Percentiles rank a stretch among this genome's conserved stretches.
These are phyloP conservation scores for Zygoascus hellenicus DNA, from an alignment of 1,139 yeast species.

Conservation along the genomic window DNA sequence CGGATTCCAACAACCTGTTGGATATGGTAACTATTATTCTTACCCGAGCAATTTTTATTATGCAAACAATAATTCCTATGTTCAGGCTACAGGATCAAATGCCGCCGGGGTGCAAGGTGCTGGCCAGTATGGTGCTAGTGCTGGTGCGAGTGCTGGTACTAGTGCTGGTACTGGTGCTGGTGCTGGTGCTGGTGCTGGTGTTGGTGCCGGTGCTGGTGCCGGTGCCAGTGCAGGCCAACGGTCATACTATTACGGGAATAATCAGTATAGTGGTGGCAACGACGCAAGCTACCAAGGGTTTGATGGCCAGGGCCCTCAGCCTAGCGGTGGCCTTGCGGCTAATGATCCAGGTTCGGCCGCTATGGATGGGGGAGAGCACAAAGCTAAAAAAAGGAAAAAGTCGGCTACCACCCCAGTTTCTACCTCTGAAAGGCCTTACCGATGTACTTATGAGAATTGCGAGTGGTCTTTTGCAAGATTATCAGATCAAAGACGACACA, in stretches of 20 bases:
- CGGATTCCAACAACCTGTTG: slow-evolving; percentile 2
- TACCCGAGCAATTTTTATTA: slow-evolving; percentile 6
- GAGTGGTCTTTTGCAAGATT: slow-evolving; percentile 63
- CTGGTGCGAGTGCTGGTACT: too few relatives aligned
- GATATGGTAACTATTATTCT: slow-evolving; percentile 2
- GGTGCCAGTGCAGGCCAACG: background rate
- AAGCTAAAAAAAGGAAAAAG: slow-evolving; percentile 11
- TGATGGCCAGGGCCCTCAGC: slow-evolving; percentile 3
- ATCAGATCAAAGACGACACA: slow-evolving; percentile 61
- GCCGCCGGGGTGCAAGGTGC: too few relatives aligned
- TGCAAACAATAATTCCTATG: too few relatives aligned
- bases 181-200: background rate
- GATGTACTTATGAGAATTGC: slow-evolving; percentile 52
- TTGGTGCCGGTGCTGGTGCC: too few relatives aligned
- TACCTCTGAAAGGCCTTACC: slow-evolving; percentile 39
- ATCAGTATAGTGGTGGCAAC: slow-evolving; percentile 9
- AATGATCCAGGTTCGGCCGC: slow-evolving; percentile 7
- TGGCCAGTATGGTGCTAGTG: too few relatives aligned
- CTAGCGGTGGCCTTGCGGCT: slow-evolving; percentile 3
- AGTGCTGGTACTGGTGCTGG: background rate
- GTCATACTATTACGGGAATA: slow-evolving; percentile 2
- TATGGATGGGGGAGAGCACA: slow-evolving; percentile 7
- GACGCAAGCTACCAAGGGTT: slow-evolving; percentile 3
- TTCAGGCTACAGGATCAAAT: too few relatives aligned
- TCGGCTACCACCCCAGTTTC: slow-evolving; percentile 17